phyloP scores from a whole-genome alignment of 306 rosid species.

The Vicia sativa region DNA sequence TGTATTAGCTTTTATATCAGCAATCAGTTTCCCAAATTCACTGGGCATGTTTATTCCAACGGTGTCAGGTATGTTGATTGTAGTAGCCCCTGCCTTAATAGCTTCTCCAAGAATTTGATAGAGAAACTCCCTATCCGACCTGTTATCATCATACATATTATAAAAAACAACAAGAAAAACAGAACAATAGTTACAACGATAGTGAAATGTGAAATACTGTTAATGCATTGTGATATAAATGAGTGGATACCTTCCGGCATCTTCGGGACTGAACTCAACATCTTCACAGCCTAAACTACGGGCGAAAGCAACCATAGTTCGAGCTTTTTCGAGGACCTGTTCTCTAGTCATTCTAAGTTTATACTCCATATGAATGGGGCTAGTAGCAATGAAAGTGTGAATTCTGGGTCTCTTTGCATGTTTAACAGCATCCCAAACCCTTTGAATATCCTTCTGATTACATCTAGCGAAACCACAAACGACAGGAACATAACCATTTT shows the following conservation, averaged over 20 bases:
- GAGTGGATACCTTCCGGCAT: conserved; percentile 79
- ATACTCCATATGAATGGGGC: conserved; percentile 81
- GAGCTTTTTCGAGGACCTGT: conserved; percentile 72
- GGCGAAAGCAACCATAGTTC: conserved; percentile 76
- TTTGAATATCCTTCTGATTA: conserved; percentile 74
- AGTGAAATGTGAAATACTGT: no score
- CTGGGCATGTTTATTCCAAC: conserved; percentile 75
- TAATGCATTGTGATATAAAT: no score
- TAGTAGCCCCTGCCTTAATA: conserved; percentile 94
- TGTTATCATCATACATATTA: conserved; percentile 37
- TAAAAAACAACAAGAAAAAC: background rate
- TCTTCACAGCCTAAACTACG: conserved; percentile 86
- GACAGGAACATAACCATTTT: conserved; percentile 78
- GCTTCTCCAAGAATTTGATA: conserved; percentile 90
- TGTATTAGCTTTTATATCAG: conserved; percentile 88
- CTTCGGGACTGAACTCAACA: conserved; percentile 96
- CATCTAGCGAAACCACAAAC: conserved; percentile 89
- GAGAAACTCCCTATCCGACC: conserved; percentile 89
- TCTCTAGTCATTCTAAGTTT: conserved; percentile 76
- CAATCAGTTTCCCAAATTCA: conserved; percentile 78
- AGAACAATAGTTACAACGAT: background rate
- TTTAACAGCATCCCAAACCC: conserved; percentile 94
- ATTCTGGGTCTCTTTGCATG: conserved; percentile 77
- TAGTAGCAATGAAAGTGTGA: conserved; percentile 92
- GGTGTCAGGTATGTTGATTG: conserved; percentile 95